Conservation (phyloP, 371 early-diverging fungal genomes). For the Mucor sp. region DNA sequence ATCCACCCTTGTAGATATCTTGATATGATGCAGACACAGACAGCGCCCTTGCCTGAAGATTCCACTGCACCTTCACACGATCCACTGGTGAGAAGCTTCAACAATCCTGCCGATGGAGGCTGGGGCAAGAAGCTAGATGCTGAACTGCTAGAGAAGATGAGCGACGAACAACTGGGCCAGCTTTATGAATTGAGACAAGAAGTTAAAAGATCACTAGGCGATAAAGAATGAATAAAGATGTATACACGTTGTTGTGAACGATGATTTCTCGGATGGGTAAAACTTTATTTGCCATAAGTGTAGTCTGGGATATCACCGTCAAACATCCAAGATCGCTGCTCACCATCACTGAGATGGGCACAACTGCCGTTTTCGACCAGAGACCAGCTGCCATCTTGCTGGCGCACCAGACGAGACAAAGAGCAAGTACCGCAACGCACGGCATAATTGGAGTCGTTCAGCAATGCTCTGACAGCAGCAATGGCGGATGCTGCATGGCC, state of each 20-base stretch:
- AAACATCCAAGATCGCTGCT: slow-evolving; percentile 44
- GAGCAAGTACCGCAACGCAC: slow-evolving; percentile 34
- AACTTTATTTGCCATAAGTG: slow-evolving; percentile 20
- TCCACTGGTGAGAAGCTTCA: slow-evolving; percentile 38
- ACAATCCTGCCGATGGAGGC: slow-evolving; percentile 35
- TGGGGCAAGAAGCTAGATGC: slow-evolving; percentile 59
- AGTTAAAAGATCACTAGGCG: slow-evolving; percentile 47
- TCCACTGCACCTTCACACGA: slow-evolving; percentile 32
- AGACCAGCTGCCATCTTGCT: slow-evolving; percentile 28
- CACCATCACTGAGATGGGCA: slow-evolving; percentile 31
- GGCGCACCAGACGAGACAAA: slow-evolving; percentile 32
- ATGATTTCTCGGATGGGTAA: not conserved
- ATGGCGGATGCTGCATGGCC: slow-evolving; percentile 48
- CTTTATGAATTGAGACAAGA: slow-evolving; percentile 65
- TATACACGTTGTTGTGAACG: not conserved
- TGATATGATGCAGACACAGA: slow-evolving; percentile 36
- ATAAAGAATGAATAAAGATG: slow-evolving; percentile 20
- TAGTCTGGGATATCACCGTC: slow-evolving; percentile 44
- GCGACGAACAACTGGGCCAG: slow-evolving; percentile 70
- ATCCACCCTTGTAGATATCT: slow-evolving; percentile 24
- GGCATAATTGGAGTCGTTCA: slow-evolving; percentile 25
- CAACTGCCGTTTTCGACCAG: slow-evolving; percentile 26
- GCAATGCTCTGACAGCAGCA: slow-evolving; percentile 35
- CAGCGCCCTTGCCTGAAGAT: slow-evolving; percentile 31
- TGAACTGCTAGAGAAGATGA: slow-evolving; percentile 59